phyloP scores from a whole-genome alignment of 1,284 basidiomycete species.

The Cryptococcus floricola region DNA sequence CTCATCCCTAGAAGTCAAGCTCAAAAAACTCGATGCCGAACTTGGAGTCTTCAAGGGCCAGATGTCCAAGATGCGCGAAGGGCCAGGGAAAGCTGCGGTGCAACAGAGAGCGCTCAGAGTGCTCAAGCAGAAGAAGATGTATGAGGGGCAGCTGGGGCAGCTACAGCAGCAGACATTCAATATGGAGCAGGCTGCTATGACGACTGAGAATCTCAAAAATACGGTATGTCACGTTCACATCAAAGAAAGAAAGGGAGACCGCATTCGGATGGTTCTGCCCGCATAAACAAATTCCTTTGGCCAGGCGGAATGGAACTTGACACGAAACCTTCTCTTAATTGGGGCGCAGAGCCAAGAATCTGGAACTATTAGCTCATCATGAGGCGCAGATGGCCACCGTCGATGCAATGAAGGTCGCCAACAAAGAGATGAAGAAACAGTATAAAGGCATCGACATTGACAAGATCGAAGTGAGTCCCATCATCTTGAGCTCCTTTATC shows the following conservation, averaged over 20 bases:
- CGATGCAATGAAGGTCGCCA: constrained; percentile 95
- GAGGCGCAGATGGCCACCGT: constrained; percentile 84
- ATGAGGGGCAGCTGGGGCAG: constrained; percentile 87
- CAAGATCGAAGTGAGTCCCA: constrained; percentile 82
- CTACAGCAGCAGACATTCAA: constrained; percentile 96
- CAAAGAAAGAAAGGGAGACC: too few relatives aligned
- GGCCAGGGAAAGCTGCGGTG: constrained; percentile 94
- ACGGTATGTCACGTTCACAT: constrained; percentile 53
- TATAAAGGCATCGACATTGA: constrained; percentile 97
- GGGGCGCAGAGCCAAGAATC: too few relatives aligned
- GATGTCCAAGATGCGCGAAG: constrained; percentile 88
- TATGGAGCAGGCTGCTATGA: constrained; percentile 94
- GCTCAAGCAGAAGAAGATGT: constrained; percentile 90
- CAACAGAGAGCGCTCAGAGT: constrained; percentile 92
- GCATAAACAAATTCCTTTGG: too few relatives aligned
- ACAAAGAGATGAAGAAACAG: constrained; percentile 94
- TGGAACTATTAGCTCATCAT: too few relatives aligned
- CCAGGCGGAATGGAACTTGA: too few relatives aligned
- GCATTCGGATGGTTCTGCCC: too few relatives aligned
- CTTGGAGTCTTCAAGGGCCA: constrained; percentile 90
- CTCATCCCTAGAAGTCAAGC: constrained; percentile 90
- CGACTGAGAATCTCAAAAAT: constrained; percentile 95
- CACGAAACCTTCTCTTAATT: too few relatives aligned
- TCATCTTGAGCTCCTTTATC: neutral
- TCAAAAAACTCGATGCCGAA: constrained; percentile 94